These are phyloP conservation scores for Coleophoma eucalyptorum DNA, from an alignment of 2,329 filamentous ascomycete genomes.

Conservation along the genomic window DNA sequence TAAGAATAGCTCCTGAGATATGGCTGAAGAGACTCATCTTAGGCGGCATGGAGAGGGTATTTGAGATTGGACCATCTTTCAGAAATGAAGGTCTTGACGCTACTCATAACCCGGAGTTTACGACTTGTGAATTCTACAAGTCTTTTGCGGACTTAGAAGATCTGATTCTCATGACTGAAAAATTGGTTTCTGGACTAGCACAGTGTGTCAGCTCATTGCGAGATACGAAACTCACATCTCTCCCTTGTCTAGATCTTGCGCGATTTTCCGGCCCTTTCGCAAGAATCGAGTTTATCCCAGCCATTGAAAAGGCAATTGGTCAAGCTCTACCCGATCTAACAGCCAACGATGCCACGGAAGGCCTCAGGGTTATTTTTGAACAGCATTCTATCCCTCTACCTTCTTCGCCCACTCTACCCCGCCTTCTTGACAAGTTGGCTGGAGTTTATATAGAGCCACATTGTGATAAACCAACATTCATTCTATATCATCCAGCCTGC, in stretches of 20 bases:
- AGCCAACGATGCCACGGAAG: conserved; percentile 47
- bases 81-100: conserved; percentile 89
- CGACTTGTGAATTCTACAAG: conserved; percentile 95
- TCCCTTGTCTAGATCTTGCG: conserved; percentile 44
- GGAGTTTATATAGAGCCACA: conserved; percentile 73
- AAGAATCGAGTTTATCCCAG: conserved; percentile 77
- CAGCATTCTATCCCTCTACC: conserved; percentile 45
- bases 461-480: conserved; percentile 73
- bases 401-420: conserved; percentile 52
- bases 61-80: conserved; percentile 90
- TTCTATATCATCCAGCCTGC: conserved; percentile 83
- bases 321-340: conserved; percentile 32
- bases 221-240: conserved; percentile 38
- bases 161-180: conserved; percentile 73
- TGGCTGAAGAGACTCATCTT: conserved; percentile 92
- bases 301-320: conserved; percentile 66
- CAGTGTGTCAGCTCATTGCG: conserved; percentile 44
- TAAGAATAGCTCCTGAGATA: conserved; percentile 90
- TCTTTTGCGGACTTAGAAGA: conserved; percentile 75
- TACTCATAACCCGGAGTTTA: conserved; percentile 96
- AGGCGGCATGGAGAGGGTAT: conserved; percentile 83
- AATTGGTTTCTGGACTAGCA: conserved; percentile 60
- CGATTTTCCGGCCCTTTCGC: conserved; percentile 54
- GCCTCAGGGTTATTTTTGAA: conserved; percentile 53
- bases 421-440: conserved; percentile 79